These are phyloP conservation scores for Leishmania gerbilli DNA, from an alignment of 208 protist species.

Conservation along the genomic window DNA sequence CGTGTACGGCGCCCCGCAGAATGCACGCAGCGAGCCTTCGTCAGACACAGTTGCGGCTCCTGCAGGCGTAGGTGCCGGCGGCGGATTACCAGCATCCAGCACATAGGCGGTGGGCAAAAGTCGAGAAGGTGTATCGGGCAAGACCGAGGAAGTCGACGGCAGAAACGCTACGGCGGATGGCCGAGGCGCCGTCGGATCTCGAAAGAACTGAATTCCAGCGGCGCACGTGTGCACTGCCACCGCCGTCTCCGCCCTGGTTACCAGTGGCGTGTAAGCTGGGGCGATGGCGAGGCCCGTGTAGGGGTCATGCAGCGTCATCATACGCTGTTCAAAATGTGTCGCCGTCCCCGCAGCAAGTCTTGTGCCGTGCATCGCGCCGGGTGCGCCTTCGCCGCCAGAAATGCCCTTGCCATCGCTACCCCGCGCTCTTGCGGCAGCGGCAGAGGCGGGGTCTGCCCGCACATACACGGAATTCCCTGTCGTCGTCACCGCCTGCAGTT, in stretches of 20 bases:
- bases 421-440: not conserved
- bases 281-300: constrained; percentile 25
- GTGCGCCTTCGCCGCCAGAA: not conserved
- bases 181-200: constrained; percentile 25
- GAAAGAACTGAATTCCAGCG: constrained; percentile 28
- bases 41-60: not conserved
- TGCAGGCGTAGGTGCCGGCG: not conserved
- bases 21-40: constrained; percentile 2
- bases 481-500: constrained; percentile 18
- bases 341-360: not conserved
- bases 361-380: not conserved
- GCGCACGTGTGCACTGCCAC: constrained; percentile 15
- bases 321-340: not conserved
- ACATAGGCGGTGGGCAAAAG: not conserved
- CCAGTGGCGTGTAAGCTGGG: not conserved
- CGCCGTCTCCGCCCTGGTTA: not conserved
- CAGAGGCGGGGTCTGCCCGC: constrained; percentile 15
- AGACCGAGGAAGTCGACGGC: not conserved
- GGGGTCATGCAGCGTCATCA: constrained; percentile 9
- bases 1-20: not conserved
- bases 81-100: not conserved
- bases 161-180: constrained; percentile 7
- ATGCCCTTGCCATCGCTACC: not conserved
- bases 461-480: constrained; percentile 27
- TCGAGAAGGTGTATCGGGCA: not conserved